Evolutionary conservation across 1,284 basidiomycete genomes (phyloP).

Genomic region (Neolentinus lepideus): DNA sequence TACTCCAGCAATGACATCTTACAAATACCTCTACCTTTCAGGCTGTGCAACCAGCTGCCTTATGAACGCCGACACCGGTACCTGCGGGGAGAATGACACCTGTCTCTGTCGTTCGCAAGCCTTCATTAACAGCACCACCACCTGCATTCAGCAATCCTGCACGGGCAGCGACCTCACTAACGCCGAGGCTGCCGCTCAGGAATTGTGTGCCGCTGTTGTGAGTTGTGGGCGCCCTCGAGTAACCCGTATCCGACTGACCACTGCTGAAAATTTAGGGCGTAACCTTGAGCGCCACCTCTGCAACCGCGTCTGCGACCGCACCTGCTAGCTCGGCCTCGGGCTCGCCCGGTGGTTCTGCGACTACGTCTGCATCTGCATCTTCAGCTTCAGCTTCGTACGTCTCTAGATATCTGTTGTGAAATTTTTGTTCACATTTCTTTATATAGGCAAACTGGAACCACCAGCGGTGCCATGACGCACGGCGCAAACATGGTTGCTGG

Average conservation of each 20-base stretch:
- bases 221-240: constrained; percentile 16
- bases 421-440: neutral
- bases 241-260: neutral
- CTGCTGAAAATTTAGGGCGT: constrained; percentile 34
- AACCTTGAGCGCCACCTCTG: constrained; percentile 27
- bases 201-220: constrained; percentile 44
- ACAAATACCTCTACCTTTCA: constrained; percentile 18
- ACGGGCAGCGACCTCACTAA: constrained; percentile 34
- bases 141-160: constrained; percentile 41
- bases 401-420: neutral
- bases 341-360: constrained; percentile 8
- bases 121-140: constrained; percentile 39
- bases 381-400: constrained; percentile 7
- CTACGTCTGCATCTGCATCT: constrained; percentile 4
- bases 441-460: constrained; percentile 1
- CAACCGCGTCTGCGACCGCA: constrained; percentile 5
- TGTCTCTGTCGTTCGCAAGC: constrained; percentile 43
- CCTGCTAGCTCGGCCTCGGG: constrained; percentile 10
- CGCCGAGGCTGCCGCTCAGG: constrained; percentile 36
- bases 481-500: constrained; percentile 12
- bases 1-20: neutral
- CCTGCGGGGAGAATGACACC: constrained; percentile 31
- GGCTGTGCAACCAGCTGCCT: constrained; percentile 46
- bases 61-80: constrained; percentile 27
- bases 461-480: constrained; percentile 8